These are phyloP conservation scores for Seiridium unicorne DNA, from an alignment of 2,329 filamentous ascomycete species.

Conservation along the genomic window DNA sequence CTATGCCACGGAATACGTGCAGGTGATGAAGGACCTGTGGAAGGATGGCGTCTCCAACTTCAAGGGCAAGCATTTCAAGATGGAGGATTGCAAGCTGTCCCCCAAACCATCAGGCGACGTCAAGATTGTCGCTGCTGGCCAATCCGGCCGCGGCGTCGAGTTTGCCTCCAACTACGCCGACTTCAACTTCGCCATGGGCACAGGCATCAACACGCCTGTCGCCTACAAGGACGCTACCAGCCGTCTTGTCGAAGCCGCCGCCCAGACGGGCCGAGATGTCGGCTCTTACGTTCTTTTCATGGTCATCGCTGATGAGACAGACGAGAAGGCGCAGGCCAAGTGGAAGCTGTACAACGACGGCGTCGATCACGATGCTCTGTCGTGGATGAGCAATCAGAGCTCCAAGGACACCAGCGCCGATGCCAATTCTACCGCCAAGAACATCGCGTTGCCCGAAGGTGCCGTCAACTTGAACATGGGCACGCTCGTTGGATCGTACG, in stretches of 20 bases:
- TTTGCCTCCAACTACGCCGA: slow-evolving; percentile 29
- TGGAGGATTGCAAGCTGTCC: slow-evolving; percentile 31
- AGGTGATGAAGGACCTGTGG: slow-evolving; percentile 32
- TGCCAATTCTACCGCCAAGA: slow-evolving; percentile 23
- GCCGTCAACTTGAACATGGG: slow-evolving; percentile 30
- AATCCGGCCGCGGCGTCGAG: slow-evolving; percentile 29
- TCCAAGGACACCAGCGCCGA: slow-evolving; percentile 29
- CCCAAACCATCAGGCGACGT: slow-evolving; percentile 17
- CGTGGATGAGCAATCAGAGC: slow-evolving; percentile 29
- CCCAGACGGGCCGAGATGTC: slow-evolving; percentile 26
- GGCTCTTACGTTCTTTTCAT: slow-evolving; percentile 32
- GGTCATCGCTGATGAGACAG: slow-evolving; percentile 29
- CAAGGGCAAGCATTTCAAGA: slow-evolving; percentile 30
- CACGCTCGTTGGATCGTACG: slow-evolving; percentile 26
- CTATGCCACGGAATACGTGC: slow-evolving; percentile 31
- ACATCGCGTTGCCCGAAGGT: slow-evolving; percentile 24
- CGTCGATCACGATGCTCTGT: slow-evolving; percentile 26
- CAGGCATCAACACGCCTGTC: slow-evolving; percentile 28
- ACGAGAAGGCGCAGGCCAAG: slow-evolving; percentile 26
- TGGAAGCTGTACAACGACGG: slow-evolving; percentile 31
- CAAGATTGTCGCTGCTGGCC: slow-evolving; percentile 30
- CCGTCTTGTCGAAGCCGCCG: slow-evolving; percentile 25
- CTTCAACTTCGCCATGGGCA: slow-evolving; percentile 30
- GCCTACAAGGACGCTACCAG: slow-evolving; percentile 21
- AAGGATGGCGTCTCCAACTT: slow-evolving; percentile 27